These are phyloP conservation scores for Rhizopus stolonifer DNA, from an alignment of 371 early-diverging fungal species.

Conservation along the genomic window DNA sequence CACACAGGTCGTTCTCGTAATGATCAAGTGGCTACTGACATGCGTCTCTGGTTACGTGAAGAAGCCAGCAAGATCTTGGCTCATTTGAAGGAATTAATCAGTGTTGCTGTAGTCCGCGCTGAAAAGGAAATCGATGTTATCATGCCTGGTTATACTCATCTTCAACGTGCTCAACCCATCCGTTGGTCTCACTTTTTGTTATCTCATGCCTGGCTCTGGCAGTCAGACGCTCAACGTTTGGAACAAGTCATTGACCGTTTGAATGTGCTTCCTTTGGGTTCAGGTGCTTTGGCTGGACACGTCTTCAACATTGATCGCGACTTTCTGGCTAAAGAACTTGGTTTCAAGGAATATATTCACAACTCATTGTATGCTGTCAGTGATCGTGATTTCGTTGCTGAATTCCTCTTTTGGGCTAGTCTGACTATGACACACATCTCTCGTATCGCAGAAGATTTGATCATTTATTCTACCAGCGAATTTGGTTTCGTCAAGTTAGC, in stretches of 20 bases:
- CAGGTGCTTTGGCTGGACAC: conserved; percentile 97
- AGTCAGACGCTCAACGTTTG: conserved; percentile 84
- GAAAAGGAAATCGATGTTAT: conserved; percentile 85
- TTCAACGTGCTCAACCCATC: conserved; percentile 98
- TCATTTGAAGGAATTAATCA: conserved; percentile 75
- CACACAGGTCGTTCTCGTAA: conserved; percentile 96
- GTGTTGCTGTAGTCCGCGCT: conserved; percentile 73
- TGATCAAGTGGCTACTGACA: conserved; percentile 98
- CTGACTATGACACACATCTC: conserved; percentile 90
- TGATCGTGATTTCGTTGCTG: conserved; percentile 96
- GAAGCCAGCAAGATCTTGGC: conserved; percentile 63
- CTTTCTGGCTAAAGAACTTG: conserved; percentile 83
- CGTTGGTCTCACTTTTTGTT: conserved; percentile 93
- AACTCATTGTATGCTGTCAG: conserved; percentile 90
- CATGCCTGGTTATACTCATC: conserved; percentile 97
- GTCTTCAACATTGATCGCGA: conserved; percentile 93
- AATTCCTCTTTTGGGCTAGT: conserved; percentile 90
- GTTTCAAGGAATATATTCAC: conserved; percentile 79
- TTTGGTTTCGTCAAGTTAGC: conserved; percentile 92
- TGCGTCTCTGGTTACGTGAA: conserved; percentile 91
- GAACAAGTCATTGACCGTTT: conserved; percentile 77
- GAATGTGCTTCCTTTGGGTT: conserved; percentile 87
- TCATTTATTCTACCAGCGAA: conserved; percentile 88
- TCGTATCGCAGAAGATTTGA: conserved; percentile 93
- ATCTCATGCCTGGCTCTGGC: conserved; percentile 86